Conservation (phyloP, 2,329 filamentous ascomycete species). For the Ophiocordyceps unilateralis region DNA sequence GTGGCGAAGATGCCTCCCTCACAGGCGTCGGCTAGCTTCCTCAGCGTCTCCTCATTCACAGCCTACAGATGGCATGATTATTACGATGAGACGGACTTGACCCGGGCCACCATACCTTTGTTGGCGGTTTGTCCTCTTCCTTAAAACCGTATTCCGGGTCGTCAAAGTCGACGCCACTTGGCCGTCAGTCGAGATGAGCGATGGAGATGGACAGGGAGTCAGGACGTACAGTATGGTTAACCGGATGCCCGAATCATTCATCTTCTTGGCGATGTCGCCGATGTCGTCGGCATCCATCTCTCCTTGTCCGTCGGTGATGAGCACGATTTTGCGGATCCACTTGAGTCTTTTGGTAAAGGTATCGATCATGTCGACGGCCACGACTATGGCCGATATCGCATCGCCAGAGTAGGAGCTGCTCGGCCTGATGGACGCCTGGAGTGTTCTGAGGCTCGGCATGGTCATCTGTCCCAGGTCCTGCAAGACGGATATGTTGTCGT, state of each 20-base stretch:
- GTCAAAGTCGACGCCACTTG: constrained; percentile 81
- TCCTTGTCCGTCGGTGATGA: constrained; percentile 70
- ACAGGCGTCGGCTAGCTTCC: constrained; percentile 47
- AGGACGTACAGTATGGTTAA: constrained; percentile 55
- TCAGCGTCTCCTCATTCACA: constrained; percentile 55
- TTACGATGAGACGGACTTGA: background rate
- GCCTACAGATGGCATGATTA: constrained; percentile 8
- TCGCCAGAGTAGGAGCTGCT: constrained; percentile 59
- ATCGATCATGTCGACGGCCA: constrained; percentile 76
- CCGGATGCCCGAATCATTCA: constrained; percentile 62
- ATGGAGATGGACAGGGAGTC: background rate
- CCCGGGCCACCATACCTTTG: constrained; percentile 37
- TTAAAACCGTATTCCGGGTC: constrained; percentile 79
- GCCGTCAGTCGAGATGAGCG: constrained; percentile 5
- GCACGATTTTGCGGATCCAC: constrained; percentile 61
- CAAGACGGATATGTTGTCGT: constrained; percentile 66
- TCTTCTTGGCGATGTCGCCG: constrained; percentile 50
- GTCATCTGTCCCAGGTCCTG: constrained; percentile 44
- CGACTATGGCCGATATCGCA: constrained; percentile 69
- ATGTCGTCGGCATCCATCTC: constrained; percentile 56
- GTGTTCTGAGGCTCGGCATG: constrained; percentile 50
- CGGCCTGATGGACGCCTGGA: constrained; percentile 47
- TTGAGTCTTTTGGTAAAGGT: constrained; percentile 67
- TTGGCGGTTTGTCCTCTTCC: constrained; percentile 63
- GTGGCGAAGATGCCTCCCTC: constrained; percentile 60